Evolutionary conservation across 306 rosid genomes (phyloP), one percentile per base, ranked within the genome.

Genomic region (Medicago lupulina): DNA sequence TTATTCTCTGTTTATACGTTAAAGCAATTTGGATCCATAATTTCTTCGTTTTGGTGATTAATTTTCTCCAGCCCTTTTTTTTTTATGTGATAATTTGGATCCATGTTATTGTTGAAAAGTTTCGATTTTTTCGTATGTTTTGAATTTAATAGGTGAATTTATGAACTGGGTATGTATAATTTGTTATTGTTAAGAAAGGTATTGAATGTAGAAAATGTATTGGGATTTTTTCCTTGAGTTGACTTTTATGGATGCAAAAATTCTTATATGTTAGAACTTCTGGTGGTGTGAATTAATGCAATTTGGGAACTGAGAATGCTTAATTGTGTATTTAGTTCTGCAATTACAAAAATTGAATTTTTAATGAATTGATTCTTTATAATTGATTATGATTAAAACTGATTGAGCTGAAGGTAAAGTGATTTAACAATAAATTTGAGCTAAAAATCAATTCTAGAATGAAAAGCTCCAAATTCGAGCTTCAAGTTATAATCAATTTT

Each of bases 241-340:
- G 78, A 73, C 78, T 68, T 74, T 19, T 64, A 38, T 57, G 18
- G 4, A 84, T 50, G 69, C 10, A 3, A n/a, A 40, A 39, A 61
- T 17, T 74, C 1, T 13, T 39, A 28, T 54, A 3, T 70, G 39
- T 61, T 61, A 67, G 54, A 80, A 59, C 59, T 58, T 73, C 4
- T 21, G 13, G 38, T 53, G 40, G 21, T 66, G 44, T 77, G 64
- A 70, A 69, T 68, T 71, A 61, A 25, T 62, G 76, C 49, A 14
- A 61, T 73, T 41, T 73, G 76, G 75, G 28, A 55, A 74, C 62
- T 74, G 47, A 44, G 66, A 28, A 77, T 77, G 54, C 76, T 78
- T 34, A 57, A 77, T 70, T 75, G 10, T 67, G 8, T n/a, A 17
- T 46, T 46, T 46, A 46, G 51, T 13, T 46, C 0, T 46, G 51